phyloP scores from a whole-genome alignment of 1,284 basidiomycete genomes.

The Agaricales sp. region DNA sequence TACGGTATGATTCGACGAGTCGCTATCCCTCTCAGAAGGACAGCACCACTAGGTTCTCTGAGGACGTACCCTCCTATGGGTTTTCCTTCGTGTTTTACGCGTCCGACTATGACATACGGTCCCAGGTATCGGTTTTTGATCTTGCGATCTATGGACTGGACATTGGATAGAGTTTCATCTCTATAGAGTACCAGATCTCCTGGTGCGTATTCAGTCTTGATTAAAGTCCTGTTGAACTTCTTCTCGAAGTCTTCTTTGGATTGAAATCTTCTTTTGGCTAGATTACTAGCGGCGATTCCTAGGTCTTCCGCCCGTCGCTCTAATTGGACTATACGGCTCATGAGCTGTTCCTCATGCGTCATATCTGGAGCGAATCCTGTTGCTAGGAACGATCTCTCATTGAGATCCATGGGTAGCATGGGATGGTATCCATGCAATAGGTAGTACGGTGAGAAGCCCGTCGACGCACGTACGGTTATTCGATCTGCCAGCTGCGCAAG shows the following conservation, averaged over 20 bases:
- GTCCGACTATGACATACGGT: no score
- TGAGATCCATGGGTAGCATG: slow-evolving; percentile 6
- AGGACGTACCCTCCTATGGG: no score
- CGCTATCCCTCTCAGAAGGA: no score
- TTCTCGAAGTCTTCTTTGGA: slow-evolving; percentile 8
- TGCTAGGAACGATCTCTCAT: slow-evolving; percentile 7
- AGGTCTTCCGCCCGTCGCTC: slow-evolving; percentile 10
- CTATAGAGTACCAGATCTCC: slow-evolving; percentile 17
- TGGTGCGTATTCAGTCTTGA: slow-evolving; percentile 15
- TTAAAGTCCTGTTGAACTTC: slow-evolving; percentile 9
- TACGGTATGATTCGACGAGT: no score
- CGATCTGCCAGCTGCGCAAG: slow-evolving; percentile 3
- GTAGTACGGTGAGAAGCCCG: slow-evolving; percentile 7
- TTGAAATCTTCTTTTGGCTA: slow-evolving; percentile 9
- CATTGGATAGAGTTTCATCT: no score
- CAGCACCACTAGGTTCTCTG: no score
- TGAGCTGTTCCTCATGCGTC: slow-evolving; percentile 3
- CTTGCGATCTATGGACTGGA: no score
- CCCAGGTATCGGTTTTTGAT: no score
- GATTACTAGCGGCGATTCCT: slow-evolving; percentile 4
- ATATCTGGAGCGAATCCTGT: neutral
- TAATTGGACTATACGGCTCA: slow-evolving; percentile 2
- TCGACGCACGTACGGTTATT: slow-evolving; percentile 1
- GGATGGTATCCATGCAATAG: slow-evolving; percentile 7
- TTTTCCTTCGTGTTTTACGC: no score